Conservation (phyloP, 139 green algal species). For the Tetradesmus lagerheimii region DNA sequence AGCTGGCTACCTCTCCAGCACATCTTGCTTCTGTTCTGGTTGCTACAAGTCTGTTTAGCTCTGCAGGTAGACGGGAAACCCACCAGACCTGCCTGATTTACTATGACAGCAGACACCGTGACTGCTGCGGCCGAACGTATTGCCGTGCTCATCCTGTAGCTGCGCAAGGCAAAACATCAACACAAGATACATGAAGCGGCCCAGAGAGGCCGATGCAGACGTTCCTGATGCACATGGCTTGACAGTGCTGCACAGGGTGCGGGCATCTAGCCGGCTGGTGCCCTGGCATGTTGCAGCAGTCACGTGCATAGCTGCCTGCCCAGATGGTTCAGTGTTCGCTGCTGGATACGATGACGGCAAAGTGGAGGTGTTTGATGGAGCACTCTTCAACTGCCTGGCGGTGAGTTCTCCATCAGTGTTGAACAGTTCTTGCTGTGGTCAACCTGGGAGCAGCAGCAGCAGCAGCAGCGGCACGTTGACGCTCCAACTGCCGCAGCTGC, state of each 20-base stretch:
- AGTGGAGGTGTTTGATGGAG: slow-evolving; percentile 89
- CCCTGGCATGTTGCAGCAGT: slow-evolving; percentile 84
- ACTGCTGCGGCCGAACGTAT: not conserved
- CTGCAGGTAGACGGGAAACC: not conserved
- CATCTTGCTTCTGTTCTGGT: not conserved
- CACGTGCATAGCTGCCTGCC: slow-evolving; percentile 75
- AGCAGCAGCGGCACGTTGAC: not conserved
- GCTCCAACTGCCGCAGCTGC: not conserved
- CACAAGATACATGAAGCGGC: slow-evolving; percentile 8
- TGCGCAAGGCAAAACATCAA: not conserved
- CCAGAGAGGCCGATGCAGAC: not conserved
- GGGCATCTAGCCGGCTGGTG: slow-evolving; percentile 64
- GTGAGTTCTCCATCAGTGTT: slow-evolving; percentile 42
- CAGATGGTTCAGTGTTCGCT: slow-evolving; percentile 76
- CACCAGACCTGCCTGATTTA: not conserved
- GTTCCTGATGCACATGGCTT: slow-evolving; percentile 47
- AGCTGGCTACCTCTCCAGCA: not conserved
- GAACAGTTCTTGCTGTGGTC: not conserved
- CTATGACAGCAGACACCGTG: not conserved
- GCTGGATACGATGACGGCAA: slow-evolving; percentile 84
- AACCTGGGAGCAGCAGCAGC: not conserved
- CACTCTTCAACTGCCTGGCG: slow-evolving; percentile 64
- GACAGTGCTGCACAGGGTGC: slow-evolving; percentile 79
- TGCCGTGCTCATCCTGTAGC: not conserved
- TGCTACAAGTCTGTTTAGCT: not conserved